Evolutionary conservation across 495 filamentous ascomycete genomes (phyloP).

Genomic region (Geoglossum glabrum): DNA sequence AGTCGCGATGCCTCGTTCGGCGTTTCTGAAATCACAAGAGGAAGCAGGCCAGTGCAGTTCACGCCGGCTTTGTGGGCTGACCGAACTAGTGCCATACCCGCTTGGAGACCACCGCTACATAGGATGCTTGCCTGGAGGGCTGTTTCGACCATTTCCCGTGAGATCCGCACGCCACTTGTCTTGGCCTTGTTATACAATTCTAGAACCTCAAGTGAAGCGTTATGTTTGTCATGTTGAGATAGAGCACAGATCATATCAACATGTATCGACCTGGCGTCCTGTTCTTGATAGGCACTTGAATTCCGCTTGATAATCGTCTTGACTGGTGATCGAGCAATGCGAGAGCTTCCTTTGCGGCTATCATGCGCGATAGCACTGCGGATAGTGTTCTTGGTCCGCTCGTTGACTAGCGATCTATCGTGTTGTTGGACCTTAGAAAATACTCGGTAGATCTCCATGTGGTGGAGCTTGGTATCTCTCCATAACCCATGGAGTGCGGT

Average conservation of each 20-base stretch:
- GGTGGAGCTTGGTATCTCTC: neutral
- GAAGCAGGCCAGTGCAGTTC: neutral
- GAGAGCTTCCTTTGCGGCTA: neutral
- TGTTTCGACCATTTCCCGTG: neutral
- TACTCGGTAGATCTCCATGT: neutral
- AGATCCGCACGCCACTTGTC: neutral
- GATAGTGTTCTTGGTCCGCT: neutral
- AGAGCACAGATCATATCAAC: neutral
- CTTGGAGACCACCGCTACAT: neutral
- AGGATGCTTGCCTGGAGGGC: neutral
- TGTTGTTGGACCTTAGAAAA: neutral
- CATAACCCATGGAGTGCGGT: neutral
- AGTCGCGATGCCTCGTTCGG: slow-evolving; percentile 21
- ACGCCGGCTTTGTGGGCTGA: neutral
- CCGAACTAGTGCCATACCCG: neutral
- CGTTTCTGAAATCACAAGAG: neutral
- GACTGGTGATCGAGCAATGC: neutral
- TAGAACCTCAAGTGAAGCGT: neutral
- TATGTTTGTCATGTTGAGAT: neutral
- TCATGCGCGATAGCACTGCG: neutral
- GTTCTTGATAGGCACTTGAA: neutral
- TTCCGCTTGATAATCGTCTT: neutral
- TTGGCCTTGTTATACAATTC: neutral
- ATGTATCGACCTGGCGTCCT: neutral
- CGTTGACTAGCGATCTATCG: neutral